Conservation (phyloP, 148 eudicot genomes). For the Fallopia convolvulus region DNA sequence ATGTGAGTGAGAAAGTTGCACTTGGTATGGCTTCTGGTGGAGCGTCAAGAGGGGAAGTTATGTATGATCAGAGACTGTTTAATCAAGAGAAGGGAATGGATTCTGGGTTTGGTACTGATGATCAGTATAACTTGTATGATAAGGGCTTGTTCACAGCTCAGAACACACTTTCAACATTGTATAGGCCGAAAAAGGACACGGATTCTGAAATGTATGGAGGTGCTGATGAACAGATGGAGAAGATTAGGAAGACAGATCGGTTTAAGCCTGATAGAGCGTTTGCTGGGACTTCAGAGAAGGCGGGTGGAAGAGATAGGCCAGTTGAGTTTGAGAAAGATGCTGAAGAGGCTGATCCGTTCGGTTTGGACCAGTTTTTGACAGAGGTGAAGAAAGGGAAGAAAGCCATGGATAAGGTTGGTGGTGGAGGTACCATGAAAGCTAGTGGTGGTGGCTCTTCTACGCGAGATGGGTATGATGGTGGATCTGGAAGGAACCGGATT, state of each 20-base stretch:
- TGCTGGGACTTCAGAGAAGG: constrained; percentile 52
- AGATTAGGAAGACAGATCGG: constrained; percentile 63
- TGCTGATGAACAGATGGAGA: constrained; percentile 68
- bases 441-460: constrained; percentile 63
- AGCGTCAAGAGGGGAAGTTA: constrained; percentile 56
- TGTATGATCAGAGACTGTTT: constrained; percentile 77
- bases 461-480: constrained; percentile 56
- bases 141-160: constrained; percentile 75
- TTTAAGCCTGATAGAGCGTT: constrained; percentile 74
- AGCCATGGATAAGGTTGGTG: constrained; percentile 59
- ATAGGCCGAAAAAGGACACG: constrained; percentile 65
- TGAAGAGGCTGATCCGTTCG: constrained; percentile 81
- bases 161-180: constrained; percentile 60
- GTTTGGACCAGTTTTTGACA: constrained; percentile 67
- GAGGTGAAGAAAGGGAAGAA: constrained; percentile 74
- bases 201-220: constrained; percentile 75
- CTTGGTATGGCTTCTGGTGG: constrained; percentile 79
- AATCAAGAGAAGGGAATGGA: constrained; percentile 92
- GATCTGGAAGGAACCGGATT: constrained; percentile 51
- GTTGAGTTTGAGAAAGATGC: constrained; percentile 71
- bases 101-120: constrained; percentile 76
- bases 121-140: constrained; percentile 68
- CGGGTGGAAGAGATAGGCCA: constrained; percentile 58
- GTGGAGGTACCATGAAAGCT: constrained; percentile 70
- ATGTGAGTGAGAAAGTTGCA: constrained; percentile 84